These are phyloP conservation scores for Wickerhamiella galacta DNA, from an alignment of 805 yeast species.

Conservation along the genomic window DNA sequence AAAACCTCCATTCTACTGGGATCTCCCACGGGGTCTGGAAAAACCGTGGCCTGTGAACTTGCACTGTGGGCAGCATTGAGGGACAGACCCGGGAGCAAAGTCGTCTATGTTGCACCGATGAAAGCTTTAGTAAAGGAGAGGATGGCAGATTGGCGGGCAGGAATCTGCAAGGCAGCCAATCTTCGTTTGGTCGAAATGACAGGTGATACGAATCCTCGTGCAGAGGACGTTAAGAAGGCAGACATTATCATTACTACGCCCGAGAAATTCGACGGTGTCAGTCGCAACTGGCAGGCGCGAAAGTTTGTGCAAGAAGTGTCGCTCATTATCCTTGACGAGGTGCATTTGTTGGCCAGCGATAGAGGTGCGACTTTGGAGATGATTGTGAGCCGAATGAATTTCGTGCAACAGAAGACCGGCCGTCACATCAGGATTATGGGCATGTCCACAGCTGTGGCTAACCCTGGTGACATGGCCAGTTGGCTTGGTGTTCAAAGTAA, in stretches of 20 bases:
- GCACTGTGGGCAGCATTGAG: slow-evolving; percentile 95
- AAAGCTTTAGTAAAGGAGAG: slow-evolving; percentile 72
- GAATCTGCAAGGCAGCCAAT: slow-evolving; percentile 13
- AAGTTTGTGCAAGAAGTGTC: slow-evolving; percentile 60
- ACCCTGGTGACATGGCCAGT: slow-evolving; percentile 72
- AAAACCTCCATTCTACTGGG: slow-evolving; percentile 78
- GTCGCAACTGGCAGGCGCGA: slow-evolving; percentile 72
- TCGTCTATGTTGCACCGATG: slow-evolving; percentile 82
- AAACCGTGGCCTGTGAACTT: slow-evolving; percentile 89
- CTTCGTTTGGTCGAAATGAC: slow-evolving; percentile 54
- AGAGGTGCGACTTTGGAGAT: slow-evolving; percentile 77
- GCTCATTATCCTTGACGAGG: slow-evolving; percentile 71
- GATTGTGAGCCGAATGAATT: slow-evolving; percentile 79
- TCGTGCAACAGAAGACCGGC: slow-evolving; percentile 42
- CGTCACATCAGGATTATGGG: slow-evolving; percentile 52
- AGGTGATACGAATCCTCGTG: slow-evolving; percentile 68
- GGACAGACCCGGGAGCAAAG: slow-evolving; percentile 61
- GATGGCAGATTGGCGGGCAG: slow-evolving; percentile 59
- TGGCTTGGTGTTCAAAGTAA: slow-evolving; percentile 53
- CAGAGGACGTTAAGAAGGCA: slow-evolving; percentile 46
- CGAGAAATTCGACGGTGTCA: slow-evolving; percentile 75
- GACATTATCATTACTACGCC: slow-evolving; percentile 72
- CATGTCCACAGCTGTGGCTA: slow-evolving; percentile 73
- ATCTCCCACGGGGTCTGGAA: slow-evolving; percentile 97
- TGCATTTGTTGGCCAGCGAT: slow-evolving; percentile 68